Evolutionary conservation across 164 flowering plant species (phyloP).

Genomic region (Umbellularia californica): DNA sequence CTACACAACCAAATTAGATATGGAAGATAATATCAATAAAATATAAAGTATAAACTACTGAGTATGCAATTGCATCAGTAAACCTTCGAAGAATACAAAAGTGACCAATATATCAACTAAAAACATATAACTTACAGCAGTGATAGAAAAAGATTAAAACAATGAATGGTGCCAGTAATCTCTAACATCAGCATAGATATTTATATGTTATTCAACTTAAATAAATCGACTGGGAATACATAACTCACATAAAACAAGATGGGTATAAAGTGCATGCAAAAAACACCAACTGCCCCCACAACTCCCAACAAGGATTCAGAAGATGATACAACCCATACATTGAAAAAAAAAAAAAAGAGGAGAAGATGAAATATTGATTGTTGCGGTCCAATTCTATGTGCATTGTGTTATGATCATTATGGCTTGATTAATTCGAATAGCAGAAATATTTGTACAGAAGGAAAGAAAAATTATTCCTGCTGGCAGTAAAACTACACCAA

Average conservation of each 20-base stretch:
- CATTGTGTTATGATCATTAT: too few species aligned
- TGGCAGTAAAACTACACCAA: not conserved
- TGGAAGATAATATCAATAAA: too few species aligned
- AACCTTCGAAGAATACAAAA: too few species aligned
- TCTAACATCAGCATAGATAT: not conserved
- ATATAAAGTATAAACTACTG: too few species aligned
- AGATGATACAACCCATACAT: not conserved
- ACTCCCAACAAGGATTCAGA: not conserved
- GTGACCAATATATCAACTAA: too few species aligned
- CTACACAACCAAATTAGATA: too few species aligned
- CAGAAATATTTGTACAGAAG: not conserved
- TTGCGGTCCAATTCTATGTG: not conserved
- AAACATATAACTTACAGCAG: too few species aligned
- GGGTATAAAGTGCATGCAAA: too few species aligned
- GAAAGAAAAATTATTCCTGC: not conserved
- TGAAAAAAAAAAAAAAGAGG: too few species aligned
- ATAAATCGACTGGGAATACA: not conserved
- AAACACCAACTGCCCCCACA: too few species aligned
- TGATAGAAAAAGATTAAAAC: not conserved
- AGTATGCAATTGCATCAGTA: too few species aligned
- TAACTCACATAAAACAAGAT: too few species aligned
- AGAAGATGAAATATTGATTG: not conserved
- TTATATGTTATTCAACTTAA: not conserved
- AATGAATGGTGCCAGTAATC: not conserved
- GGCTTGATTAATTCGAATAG: not conserved